Conservation (phyloP, 495 filamentous ascomycete species). For the Penicillium longicatenatum region DNA sequence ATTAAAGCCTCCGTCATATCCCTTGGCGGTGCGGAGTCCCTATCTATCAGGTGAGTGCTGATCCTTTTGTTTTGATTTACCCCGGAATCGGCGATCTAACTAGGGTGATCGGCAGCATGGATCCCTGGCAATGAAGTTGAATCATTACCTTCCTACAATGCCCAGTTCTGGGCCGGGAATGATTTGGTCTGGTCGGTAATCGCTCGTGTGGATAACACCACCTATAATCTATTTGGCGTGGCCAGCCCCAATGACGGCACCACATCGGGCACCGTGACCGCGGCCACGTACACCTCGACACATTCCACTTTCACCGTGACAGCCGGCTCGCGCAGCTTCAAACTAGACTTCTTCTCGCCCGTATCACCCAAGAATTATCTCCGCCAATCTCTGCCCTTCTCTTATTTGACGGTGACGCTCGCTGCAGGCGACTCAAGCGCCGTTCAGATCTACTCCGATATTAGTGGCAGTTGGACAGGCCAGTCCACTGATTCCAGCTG, state of each 20-base stretch:
- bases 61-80: not conserved
- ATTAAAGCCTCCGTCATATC: constrained; percentile 42
- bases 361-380: constrained; percentile 78
- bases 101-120: constrained; percentile 37
- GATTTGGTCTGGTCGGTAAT: constrained; percentile 44
- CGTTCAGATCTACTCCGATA: constrained; percentile 46
- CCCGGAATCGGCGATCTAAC: not conserved
- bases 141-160: constrained; percentile 32
- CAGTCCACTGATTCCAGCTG: constrained; percentile 31
- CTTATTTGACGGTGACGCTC: constrained; percentile 71
- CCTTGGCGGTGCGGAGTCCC: constrained; percentile 43
- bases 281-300: constrained; percentile 41
- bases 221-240: constrained; percentile 51
- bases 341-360: constrained; percentile 69
- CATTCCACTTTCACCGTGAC: constrained; percentile 40
- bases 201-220: constrained; percentile 41
- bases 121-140: constrained; percentile 40
- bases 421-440: constrained; percentile 21
- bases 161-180: constrained; percentile 51
- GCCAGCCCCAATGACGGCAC: constrained; percentile 20
- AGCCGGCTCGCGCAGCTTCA: constrained; percentile 36
- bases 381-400: constrained; percentile 75
- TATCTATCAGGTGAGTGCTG: constrained; percentile 37
- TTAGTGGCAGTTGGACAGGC: constrained; percentile 48
- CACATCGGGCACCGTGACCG: constrained; percentile 33